Evolutionary conservation across 495 filamentous ascomycete species (phyloP).

Genomic region (Hypomontagnella submonticulosa): DNA sequence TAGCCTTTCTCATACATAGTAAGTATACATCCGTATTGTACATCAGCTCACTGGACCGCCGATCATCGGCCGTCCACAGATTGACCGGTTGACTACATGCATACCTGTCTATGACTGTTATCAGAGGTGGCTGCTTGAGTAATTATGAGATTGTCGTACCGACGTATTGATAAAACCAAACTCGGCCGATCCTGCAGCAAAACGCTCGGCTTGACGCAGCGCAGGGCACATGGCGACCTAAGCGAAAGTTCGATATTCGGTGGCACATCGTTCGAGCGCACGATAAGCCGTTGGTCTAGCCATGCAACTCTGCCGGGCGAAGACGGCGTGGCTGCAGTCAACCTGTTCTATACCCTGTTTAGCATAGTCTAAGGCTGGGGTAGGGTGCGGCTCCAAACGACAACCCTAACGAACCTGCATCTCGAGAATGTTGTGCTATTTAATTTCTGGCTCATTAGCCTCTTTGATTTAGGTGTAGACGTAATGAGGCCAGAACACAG

Average conservation of each 20-base stretch:
- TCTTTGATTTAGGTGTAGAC: constrained; percentile 8
- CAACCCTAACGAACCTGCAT: constrained; percentile 10
- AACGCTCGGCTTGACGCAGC: constrained; percentile 30
- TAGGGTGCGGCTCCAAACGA: constrained; percentile 37
- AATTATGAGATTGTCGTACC: constrained; percentile 20
- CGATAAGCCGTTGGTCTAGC: constrained; percentile 25
- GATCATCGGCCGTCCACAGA: constrained; percentile 21
- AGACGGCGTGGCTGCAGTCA: constrained; percentile 32
- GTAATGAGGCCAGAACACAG: constrained; percentile 22
- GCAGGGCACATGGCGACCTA: constrained; percentile 14
- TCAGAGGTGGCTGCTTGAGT: constrained; percentile 6
- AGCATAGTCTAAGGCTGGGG: constrained; percentile 22
- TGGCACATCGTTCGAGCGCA: constrained; percentile 4
- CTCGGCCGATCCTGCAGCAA: constrained; percentile 32
- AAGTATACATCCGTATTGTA: constrained; percentile 6
- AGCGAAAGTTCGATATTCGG: constrained; percentile 19
- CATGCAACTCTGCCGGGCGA: constrained; percentile 22
- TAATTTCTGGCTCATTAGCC: constrained; percentile 19
- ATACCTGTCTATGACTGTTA: neutral
- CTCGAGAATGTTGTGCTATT: constrained; percentile 15
- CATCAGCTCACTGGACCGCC: constrained; percentile 3
- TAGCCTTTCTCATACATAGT: constrained; percentile 13
- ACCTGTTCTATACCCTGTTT: constrained; percentile 28
- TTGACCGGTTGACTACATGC: constrained; percentile 19
- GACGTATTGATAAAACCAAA: constrained; percentile 18